Evolutionary conservation across 768 basidiomycete species (phyloP), one percentile per base, ranked within the genome.

Genomic region (Russula olivacea): DNA sequence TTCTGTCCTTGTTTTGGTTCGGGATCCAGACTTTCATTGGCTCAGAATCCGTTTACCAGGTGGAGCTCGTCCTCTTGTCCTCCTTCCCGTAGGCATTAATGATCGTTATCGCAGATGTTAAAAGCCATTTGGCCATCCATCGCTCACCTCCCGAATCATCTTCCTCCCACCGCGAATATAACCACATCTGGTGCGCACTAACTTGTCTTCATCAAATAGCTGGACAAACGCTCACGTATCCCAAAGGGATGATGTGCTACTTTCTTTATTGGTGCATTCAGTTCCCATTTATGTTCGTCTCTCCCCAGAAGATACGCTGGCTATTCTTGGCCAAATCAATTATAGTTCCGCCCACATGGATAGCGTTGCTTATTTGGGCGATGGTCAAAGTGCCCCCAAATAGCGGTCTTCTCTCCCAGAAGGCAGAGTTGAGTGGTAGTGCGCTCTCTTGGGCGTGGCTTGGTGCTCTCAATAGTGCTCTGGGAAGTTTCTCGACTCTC

Each of bases 1-100:
- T 91, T 21, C 80, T 93, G 25, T 79, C 88, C 41, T 82, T 91
- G 80, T 89, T 92, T 72, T 93, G 91, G 89, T 89, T 89, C 63
- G 84, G 84, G 7, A 80, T 89, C 19, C 87, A 87, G 78, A 85
- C 83, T 53, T 67, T 59, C 66, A 70, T 66, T n/a, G 65, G 87
- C 9, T 86, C 85, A n/a, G 85, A 90, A 72, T 87, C 84, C 61
- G 78, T 90, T 23, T 87, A 88, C 68, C 89, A 89, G 72, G 77
- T 74, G 61, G 14, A 32, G 17, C n/a, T 19, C n/a, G 32, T 19
- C n/a, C 48, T 15, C 38, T 30, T 30, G 15, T 30, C 19, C 23
- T 8, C 28, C 17, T 21, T 14, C 1, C 32, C 36, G 15, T 6
- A 15, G 14, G 25, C 41, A 14, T 45, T 11, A 23, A 66, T 34